Evolutionary conservation across 345 rosid genomes (phyloP), one percentile per base, ranked within the genome.

Genomic region (Eucalyptus paniculata): DNA sequence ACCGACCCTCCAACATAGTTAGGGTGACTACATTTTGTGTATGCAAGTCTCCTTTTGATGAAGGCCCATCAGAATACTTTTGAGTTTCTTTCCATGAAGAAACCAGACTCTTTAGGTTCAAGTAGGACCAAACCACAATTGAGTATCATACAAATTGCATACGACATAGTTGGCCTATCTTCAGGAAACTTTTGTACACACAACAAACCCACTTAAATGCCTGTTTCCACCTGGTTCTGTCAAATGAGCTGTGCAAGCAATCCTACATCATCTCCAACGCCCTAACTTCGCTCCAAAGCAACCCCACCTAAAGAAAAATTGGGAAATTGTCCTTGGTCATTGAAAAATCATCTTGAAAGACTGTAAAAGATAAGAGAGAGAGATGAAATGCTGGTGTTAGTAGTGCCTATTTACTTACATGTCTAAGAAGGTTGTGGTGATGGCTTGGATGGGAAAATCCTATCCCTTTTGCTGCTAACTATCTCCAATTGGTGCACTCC

Each of bases 401-500:
- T 34, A 34, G 42, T 34, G 82, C 26, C 26, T 18, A 21, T 53
- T 45, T n/a, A 87, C 92, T 88, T 86, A 89, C 91, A 51, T 87
- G 65, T 82, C 90, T 50, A 10, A 91, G 37, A 90, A 91, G 90
- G 81, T 87, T 88, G 89, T 65, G 89, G 47, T 89, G 87, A 40
- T 83, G 90, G 42, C 91, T 89, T 21, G 89, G 50, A 19, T 91
- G 92, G 89, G 92, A 87, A 89, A 93, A 94, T 47, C 96, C 90
- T 93, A 58, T 93, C 93, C 89, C 91, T 92, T 88, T 89, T 92
- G 51, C 97, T 92, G 50, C 93, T 93, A 32, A 94, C 23, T 26
- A 94, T 92, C 92, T 95, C 94, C 5, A 94, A 87, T 88, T 88
- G 24, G 15, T 93, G 80, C 50, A 93, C 94, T 6, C 95, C 94